Conservation (phyloP, 805 yeast species). For the Kazachstania africana region DNA sequence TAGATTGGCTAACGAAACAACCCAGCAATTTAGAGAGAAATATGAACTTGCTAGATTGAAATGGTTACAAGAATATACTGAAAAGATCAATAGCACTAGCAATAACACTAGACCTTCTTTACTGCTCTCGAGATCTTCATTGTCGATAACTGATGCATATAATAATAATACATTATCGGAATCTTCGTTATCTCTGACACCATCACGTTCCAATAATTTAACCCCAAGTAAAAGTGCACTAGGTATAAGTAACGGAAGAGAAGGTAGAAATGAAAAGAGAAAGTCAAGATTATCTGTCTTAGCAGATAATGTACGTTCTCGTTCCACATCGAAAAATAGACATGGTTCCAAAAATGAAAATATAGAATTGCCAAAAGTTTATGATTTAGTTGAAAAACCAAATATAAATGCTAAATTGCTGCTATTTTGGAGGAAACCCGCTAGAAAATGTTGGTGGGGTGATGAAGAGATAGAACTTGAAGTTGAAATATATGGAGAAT, state of each 20-base stretch:
- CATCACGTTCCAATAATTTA: constrained; percentile 20
- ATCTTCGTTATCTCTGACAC: constrained; percentile 6
- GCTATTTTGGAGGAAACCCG: constrained; percentile 94
- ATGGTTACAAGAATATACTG: constrained; percentile 15
- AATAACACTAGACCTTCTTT: background rate
- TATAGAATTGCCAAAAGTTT: constrained; percentile 17
- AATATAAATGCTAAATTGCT: constrained; percentile 50
- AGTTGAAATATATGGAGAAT: constrained; percentile 23
- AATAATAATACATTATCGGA: constrained; percentile 8
- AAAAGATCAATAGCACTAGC: too few species aligned
- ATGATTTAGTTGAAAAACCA: constrained; percentile 26
- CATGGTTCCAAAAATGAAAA: constrained; percentile 26
- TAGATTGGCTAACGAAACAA: constrained; percentile 31
- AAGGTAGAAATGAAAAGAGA: constrained; percentile 22
- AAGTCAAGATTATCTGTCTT: constrained; percentile 49
- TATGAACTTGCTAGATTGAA: constrained; percentile 12
- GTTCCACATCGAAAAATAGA: constrained; percentile 41
- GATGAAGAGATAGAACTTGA: constrained; percentile 40
- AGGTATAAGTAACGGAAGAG: constrained; percentile 15
- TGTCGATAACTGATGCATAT: constrained; percentile 1
- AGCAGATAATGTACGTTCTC: constrained; percentile 47
- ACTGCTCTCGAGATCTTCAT: background rate
- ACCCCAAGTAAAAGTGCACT: constrained; percentile 1
- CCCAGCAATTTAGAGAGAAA: constrained; percentile 21
- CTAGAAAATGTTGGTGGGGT: constrained; percentile 98